These are phyloP conservation scores for Botrytis aclada DNA, from an alignment of 2,329 filamentous ascomycete species.

Conservation along the genomic window DNA sequence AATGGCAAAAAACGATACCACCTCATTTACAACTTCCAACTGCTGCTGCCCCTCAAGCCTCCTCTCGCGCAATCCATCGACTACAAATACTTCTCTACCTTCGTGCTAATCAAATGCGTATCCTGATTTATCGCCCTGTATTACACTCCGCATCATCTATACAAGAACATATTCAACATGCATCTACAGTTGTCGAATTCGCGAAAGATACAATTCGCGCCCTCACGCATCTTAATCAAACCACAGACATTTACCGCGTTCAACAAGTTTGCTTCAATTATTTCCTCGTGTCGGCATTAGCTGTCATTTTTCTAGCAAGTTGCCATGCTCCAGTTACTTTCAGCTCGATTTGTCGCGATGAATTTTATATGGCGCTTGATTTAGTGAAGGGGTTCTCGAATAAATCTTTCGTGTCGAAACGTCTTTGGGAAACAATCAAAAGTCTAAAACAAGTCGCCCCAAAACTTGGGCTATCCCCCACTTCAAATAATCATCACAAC, in stretches of 20 bases:
- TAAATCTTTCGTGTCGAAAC: conserved; percentile 67
- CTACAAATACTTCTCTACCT: conserved; percentile 82
- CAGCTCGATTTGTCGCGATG: conserved; percentile 63
- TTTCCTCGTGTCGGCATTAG: conserved; percentile 71
- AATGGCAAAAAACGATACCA: conserved; percentile 79
- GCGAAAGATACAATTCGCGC: conserved; percentile 75
- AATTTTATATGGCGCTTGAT: conserved; percentile 77
- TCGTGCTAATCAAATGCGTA: conserved; percentile 85
- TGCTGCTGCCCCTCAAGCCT: conserved; percentile 44
- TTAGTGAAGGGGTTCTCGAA: conserved; percentile 70
- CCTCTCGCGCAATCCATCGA: conserved; percentile 54
- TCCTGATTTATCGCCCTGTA: conserved; percentile 82
- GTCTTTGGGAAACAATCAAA: conserved; percentile 65
- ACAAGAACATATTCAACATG: conserved; percentile 68
- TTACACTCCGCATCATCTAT: conserved; percentile 83
- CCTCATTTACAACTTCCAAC: conserved; percentile 54
- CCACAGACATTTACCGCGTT: conserved; percentile 66
- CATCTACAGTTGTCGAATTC: conserved; percentile 70
- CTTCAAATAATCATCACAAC: conserved; percentile 11
- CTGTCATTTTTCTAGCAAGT: conserved; percentile 72
- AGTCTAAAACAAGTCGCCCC: conserved; percentile 70
- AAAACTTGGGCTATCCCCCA: conserved; percentile 51
- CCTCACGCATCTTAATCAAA: conserved; percentile 67
- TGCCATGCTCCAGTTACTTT: conserved; percentile 73
- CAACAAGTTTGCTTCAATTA: conserved; percentile 79